Conservation (phyloP, 2,329 filamentous ascomycete genomes). For the Drechslerella coelobrocha region DNA sequence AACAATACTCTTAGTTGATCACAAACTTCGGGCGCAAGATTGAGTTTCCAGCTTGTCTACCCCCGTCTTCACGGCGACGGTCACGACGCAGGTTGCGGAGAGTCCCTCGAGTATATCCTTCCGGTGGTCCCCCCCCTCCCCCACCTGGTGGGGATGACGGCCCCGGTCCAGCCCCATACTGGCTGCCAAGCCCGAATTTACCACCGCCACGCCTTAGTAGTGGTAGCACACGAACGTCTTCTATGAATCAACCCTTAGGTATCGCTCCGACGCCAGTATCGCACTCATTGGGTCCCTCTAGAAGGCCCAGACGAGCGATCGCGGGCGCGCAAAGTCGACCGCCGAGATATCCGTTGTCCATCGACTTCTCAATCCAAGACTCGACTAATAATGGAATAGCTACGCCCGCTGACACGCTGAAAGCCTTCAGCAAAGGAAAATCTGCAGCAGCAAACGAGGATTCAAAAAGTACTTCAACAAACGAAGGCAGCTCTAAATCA, state of each 20-base stretch:
- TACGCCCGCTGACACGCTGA: background rate
- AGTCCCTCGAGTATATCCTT: constrained; percentile 40
- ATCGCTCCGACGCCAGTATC: too few species aligned
- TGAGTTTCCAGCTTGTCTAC: constrained; percentile 44
- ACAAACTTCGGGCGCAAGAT: constrained; percentile 50
- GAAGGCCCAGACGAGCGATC: background rate
- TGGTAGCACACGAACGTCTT: constrained; percentile 7
- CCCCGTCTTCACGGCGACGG: constrained; percentile 29
- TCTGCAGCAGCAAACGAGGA: background rate
- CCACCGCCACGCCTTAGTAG: constrained; percentile 6
- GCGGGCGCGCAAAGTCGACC: background rate
- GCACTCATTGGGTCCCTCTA: too few species aligned
- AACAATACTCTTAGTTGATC: constrained; percentile 25
- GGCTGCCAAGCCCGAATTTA: constrained; percentile 18
- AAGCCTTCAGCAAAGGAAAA: background rate
- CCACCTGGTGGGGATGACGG: constrained; percentile 30
- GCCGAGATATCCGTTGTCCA: too few species aligned
- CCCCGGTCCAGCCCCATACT: constrained; percentile 28
- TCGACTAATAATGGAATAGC: background rate
- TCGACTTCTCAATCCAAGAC: too few species aligned
- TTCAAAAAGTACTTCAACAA: constrained; percentile 3
- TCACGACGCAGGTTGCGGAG: constrained; percentile 41
- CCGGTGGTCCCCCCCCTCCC: constrained; percentile 20
- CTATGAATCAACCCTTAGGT: too few species aligned
- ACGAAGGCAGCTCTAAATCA: constrained; percentile 1